Evolutionary conservation across 176 grass and related monocot species (phyloP).

Genomic region (Themeda triandra): DNA sequence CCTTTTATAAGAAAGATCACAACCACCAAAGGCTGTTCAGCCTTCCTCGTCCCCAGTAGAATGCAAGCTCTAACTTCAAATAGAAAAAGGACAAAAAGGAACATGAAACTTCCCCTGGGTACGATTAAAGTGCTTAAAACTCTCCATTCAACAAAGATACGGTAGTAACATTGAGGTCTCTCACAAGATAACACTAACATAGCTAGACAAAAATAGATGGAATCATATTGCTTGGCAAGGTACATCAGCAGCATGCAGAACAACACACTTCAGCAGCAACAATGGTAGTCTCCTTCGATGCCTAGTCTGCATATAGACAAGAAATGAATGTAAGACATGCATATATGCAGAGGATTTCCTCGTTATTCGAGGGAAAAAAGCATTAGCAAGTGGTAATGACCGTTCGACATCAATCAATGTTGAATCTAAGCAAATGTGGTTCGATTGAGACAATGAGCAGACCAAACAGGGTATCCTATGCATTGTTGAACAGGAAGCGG

Average conservation of each 20-base stretch:
- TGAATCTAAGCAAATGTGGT: neutral
- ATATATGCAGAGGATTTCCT: no score
- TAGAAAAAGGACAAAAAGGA: neutral
- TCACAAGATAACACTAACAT: slow-evolving; percentile 26
- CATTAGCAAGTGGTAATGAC: no score
- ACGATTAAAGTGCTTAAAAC: neutral
- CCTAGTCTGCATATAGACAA: slow-evolving; percentile 3
- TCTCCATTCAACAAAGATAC: slow-evolving; percentile 1
- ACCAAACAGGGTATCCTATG: neutral
- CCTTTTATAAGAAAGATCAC: no score
- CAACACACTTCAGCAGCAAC: neutral
- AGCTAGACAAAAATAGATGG: slow-evolving; percentile 36
- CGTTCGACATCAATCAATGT: no score
- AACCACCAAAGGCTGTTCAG: neutral
- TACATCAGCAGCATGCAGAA: slow-evolving; percentile 27
- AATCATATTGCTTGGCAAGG: slow-evolving; percentile 4
- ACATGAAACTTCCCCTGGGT: neutral
- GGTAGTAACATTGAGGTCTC: slow-evolving; percentile 36
- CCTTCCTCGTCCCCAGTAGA: no score
- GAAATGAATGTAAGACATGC: neutral
- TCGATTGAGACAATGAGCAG: neutral
- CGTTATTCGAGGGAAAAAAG: no score
- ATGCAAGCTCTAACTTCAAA: neutral
- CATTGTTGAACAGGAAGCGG: neutral
- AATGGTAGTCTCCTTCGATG: neutral